These are phyloP conservation scores for Magnolia officinalis DNA, from an alignment of 164 flowering plant genomes.

Conservation along the genomic window DNA sequence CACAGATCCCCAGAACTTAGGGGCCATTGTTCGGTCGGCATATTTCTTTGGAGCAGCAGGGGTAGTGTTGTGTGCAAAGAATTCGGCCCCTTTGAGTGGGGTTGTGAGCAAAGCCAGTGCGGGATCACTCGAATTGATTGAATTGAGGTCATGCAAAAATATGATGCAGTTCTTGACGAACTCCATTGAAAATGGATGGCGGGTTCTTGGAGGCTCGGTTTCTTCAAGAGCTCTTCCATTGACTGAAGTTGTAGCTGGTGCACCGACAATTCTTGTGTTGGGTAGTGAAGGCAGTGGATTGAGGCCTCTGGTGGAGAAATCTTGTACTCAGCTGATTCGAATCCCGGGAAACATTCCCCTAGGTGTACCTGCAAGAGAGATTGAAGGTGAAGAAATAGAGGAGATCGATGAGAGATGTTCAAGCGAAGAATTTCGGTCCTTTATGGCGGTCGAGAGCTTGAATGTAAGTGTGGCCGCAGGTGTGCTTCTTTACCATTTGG, in stretches of 20 bases:
- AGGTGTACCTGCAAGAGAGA: constrained; percentile 27
- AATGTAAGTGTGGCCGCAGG: constrained; percentile 99
- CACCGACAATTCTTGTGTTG: constrained; percentile 84
- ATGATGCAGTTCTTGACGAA: constrained; percentile 93
- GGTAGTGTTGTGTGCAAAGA: constrained; percentile 88
- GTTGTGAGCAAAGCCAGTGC: constrained; percentile 99
- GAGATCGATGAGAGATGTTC: constrained; percentile 22
- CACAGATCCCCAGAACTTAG: constrained; percentile 91
- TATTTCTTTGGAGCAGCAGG: constrained; percentile 97
- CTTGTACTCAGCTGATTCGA: constrained; percentile 71
- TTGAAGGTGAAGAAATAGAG: constrained; percentile 34
- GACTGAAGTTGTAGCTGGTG: constrained; percentile 58
- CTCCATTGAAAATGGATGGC: constrained; percentile 91
- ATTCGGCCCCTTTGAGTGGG: constrained; percentile 96
- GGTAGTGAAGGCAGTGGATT: constrained; percentile 96
- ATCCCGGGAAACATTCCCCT: constrained; percentile 65
- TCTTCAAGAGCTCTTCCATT: constrained; percentile 68
- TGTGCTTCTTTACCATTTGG: constrained; percentile 87
- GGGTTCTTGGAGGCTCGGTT: constrained; percentile 89
- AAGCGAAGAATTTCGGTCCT: constrained; percentile 57
- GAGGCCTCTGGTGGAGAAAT: constrained; percentile 92
- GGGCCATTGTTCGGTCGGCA: constrained; percentile 88
- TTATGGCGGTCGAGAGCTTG: constrained; percentile 97
- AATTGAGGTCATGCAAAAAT: constrained; percentile 85
- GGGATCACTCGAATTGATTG: constrained; percentile 88